Evolutionary conservation across 2,329 filamentous ascomycete genomes (phyloP), one percentile per base, ranked within the genome.

Genomic region (Xylaria sp.): DNA sequence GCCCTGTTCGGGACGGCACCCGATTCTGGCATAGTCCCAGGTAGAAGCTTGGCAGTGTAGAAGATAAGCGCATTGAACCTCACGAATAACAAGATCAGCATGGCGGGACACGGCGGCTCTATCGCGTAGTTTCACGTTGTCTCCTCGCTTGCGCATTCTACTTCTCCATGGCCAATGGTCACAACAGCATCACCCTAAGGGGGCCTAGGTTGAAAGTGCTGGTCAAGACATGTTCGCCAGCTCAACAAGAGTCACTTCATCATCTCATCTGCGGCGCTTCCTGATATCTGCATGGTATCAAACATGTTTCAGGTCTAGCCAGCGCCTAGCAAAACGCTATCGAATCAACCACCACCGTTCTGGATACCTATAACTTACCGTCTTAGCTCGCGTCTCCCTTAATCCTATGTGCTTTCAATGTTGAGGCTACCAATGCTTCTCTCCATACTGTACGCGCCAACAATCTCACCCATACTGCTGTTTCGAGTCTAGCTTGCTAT

Each of bases 231-330:
- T 14, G n/a, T n/a, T n/a, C n/a, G n/a, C n/a, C n/a, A n/a, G n/a
- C n/a, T n/a, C 11, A 17, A 28, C 31, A 37, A 21, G 23, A 19
- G 17, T 3, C 21, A 5, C 25, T 28, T 47, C 28, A 12, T 17
- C 37, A 21, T n/a, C 25, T 49, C 33, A 42, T 17, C 54, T 33
- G 60, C 28, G 57, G 52, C 56, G 51, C 56, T 65, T 65, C 47
- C 55, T 56, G 33, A 35, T 57, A 40, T 56, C 31, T 50, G 51
- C 28, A 42, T 46, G 17, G 49, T 47, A 46, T 61, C 51, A 56
- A 35, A 56, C 28, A 40, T 43, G 63, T 65, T 65, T 65, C 63
- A 65, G 59, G 59, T 47, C 28, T 35, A 45, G 38, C 21, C 19
- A 19, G 23, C 43, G 14, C 28, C 28, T 31, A 31, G 28, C 28